Evolutionary conservation across 1,139 yeast species (phyloP).

Genomic region (Oligophagozyma castellii): DNA sequence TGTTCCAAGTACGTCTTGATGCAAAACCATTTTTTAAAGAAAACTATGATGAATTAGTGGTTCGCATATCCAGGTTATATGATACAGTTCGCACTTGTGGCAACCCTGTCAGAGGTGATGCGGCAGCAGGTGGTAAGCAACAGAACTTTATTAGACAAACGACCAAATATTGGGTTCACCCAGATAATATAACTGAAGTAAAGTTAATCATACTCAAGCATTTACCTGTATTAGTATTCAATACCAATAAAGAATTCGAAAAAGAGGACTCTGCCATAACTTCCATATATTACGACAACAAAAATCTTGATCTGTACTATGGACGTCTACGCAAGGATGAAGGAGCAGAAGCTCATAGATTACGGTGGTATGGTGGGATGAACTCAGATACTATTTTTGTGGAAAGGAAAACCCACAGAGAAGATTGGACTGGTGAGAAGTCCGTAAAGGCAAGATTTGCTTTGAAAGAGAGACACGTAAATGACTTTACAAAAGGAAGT

Average conservation of each 20-base stretch:
- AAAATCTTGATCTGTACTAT: slow-evolving; percentile 76
- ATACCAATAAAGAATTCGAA: slow-evolving; percentile 91
- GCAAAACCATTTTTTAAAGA: slow-evolving; percentile 93
- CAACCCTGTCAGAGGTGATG: slow-evolving; percentile 85
- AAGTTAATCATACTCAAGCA: slow-evolving; percentile 86
- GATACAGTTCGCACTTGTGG: slow-evolving; percentile 93
- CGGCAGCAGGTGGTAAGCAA: slow-evolving; percentile 93
- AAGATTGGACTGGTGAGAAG: slow-evolving; percentile 99
- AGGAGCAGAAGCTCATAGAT: slow-evolving; percentile 97
- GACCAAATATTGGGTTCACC: slow-evolving; percentile 98
- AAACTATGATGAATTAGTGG: slow-evolving; percentile 79
- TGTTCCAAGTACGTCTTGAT: slow-evolving; percentile 82
- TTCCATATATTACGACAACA: slow-evolving; percentile 87
- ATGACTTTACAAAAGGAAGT: slow-evolving; percentile 67
- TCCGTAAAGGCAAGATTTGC: slow-evolving; percentile 94
- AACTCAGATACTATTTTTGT: slow-evolving; percentile 81
- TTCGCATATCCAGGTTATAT: slow-evolving; percentile 74
- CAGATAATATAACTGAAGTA: slow-evolving; percentile 95
- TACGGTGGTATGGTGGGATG: slow-evolving; percentile 99
- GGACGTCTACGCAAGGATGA: slow-evolving; percentile 93
- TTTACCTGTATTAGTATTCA: slow-evolving; percentile 90
- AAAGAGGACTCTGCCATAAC: slow-evolving; percentile 91
- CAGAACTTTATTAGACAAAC: slow-evolving; percentile 98
- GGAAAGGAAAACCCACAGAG: slow-evolving; percentile 95
- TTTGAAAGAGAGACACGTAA: slow-evolving; percentile 80